Percentiles rank a stretch among this genome's conserved stretches.
These are phyloP conservation scores for Colletotrichum higginsianum DNA, from an alignment of 2,329 filamentous ascomycete genomes.

Conservation along the genomic window DNA sequence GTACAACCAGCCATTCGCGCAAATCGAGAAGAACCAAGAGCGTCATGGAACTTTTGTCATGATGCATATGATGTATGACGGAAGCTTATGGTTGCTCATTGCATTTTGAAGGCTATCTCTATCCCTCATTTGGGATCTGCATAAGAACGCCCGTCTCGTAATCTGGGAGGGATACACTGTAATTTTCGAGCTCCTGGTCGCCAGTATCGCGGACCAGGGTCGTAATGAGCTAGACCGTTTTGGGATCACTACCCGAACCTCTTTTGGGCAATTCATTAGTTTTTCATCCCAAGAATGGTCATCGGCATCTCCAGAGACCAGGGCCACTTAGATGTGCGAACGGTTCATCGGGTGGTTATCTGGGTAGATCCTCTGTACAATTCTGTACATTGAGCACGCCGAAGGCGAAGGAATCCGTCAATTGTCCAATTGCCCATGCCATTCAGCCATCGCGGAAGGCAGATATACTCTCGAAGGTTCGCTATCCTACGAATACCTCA, in stretches of 20 bases:
- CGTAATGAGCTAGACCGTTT: slow-evolving; percentile 19
- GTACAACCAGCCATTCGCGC: neutral
- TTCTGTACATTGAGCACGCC: slow-evolving; percentile 12
- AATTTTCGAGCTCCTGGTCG: slow-evolving; percentile 34
- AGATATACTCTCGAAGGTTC: neutral
- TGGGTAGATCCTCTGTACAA: neutral
- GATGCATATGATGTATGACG: neutral
- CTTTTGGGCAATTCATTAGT: slow-evolving; percentile 11
- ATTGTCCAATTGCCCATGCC: neutral
- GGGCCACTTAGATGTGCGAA: neutral
- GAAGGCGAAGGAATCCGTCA: neutral
- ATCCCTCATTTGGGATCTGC: slow-evolving; percentile 7
- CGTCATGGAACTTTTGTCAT: slow-evolving; percentile 2
- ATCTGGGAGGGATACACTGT: slow-evolving; percentile 30
- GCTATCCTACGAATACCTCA: too few species aligned
- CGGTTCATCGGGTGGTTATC: neutral
- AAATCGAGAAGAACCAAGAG: neutral
- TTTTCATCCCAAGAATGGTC: slow-evolving; percentile 27
- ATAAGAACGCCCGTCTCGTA: slow-evolving; percentile 16
- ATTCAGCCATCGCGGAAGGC: neutral
- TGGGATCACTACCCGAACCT: slow-evolving; percentile 23
- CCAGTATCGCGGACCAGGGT: slow-evolving; percentile 28
- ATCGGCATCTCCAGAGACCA: slow-evolving; percentile 23
- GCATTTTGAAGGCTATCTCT: neutral
- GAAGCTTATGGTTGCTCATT: neutral